Percentiles rank a stretch among this genome's conserved stretches.
Evolutionary conservation across 1,139 yeast species (phyloP).

Genomic region (Hemisphaericaspora subhashii): DNA sequence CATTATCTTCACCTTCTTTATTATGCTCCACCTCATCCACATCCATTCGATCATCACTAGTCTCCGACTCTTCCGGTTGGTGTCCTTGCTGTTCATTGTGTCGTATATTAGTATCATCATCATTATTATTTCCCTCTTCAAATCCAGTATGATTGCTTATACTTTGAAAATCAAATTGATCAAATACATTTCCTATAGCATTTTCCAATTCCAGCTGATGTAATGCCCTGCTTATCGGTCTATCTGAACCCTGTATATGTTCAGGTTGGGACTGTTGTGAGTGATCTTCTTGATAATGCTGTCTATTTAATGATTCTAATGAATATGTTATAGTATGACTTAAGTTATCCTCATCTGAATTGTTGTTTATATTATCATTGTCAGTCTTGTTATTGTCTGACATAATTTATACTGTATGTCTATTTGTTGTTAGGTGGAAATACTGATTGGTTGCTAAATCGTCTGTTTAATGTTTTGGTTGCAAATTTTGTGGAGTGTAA

Average conservation of each 20-base stretch:
- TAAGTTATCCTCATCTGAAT: constrained; percentile 9
- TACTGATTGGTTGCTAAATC: too few species aligned
- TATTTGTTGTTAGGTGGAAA: too few species aligned
- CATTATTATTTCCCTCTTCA: background rate
- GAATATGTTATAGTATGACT: constrained; percentile 13
- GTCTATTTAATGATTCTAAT: constrained; percentile 7
- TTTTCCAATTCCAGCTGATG: constrained; percentile 28
- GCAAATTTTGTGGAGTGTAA: constrained; percentile 1
- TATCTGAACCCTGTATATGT: constrained; percentile 2
- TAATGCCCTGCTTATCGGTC: constrained; percentile 7
- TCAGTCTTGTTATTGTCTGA: constrained; percentile 1
- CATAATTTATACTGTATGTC: too few species aligned
- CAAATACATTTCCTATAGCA: constrained; percentile 43
- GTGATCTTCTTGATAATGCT: background rate
- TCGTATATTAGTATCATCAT: background rate
- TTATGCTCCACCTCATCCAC: constrained; percentile 5
- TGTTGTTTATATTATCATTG: constrained; percentile 5
- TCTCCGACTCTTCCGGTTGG: background rate
- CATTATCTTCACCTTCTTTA: background rate
- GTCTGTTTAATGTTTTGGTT: constrained; percentile 3
- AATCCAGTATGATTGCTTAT: constrained; percentile 2
- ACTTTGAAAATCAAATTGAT: constrained; percentile 24
- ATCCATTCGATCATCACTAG: constrained; percentile 4
- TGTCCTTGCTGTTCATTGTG: constrained; percentile 1
- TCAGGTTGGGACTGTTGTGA: background rate